Base-by-base conservation (phyloP, 2,329 filamentous ascomycete genomes). In the Dothiorella sarmentorum region DNA sequence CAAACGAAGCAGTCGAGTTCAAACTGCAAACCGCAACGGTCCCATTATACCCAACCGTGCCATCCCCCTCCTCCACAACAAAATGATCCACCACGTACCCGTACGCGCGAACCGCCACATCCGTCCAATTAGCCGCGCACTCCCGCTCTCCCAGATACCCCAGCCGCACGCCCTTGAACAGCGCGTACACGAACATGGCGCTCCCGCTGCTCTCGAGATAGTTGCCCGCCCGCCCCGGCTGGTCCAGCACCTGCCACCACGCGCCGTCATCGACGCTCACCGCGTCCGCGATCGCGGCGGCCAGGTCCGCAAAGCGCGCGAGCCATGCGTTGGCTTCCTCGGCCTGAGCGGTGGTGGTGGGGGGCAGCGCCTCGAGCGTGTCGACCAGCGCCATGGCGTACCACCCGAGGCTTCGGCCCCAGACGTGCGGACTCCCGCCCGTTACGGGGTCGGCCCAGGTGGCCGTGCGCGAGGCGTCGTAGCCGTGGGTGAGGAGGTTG, bases 131-230 rank as follows among this genome's bases (percentile, higher is more conserved):
- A 3, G 29, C 6, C 35, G 57, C 17, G 20, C 29, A 26, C 9
- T 20, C 29, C n/a, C 62, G 59, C 13, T 68, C 65, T 24, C 22
- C 24, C 24, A 73, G 59, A 56, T 71, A 60, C 4, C 71, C 71
- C 2, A 66, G 65, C 44, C 71, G 63, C 10, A 70, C 62, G 9
- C 69, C 71, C 64, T 73, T 73, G 59, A 71, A 61, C 60, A 68
- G 71, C 4, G 65, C 65, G 60, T 73, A 73, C 2, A 67, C 66
- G 57, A 73, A 73, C 68, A 86, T 82, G 3, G 81, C 82, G 1
- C 80, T 80, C 5, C 78, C 83, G 31, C 82, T 83, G 29, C 79
- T 81, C 70, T 86, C 82, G 45, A 86, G 79, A 67, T 82, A 86
- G 67, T 87, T 86, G 2, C 81, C 82, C 52, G 75, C 62, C 35